These are phyloP conservation scores for Sphaerobolus stellatus DNA, from an alignment of 1,284 basidiomycete species.

Conservation along the genomic window DNA sequence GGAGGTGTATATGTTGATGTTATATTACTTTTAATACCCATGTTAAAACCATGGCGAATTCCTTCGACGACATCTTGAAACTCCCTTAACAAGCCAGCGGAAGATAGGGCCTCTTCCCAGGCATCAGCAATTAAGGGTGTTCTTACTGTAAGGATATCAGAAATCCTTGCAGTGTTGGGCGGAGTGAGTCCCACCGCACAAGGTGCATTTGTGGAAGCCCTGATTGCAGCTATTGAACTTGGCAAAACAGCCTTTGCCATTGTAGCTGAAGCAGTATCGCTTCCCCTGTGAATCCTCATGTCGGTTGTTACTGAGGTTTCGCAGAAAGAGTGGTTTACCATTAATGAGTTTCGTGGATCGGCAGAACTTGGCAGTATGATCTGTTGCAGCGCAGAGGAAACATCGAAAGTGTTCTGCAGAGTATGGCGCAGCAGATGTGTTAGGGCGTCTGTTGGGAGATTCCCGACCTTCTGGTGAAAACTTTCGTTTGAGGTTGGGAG, in stretches of 20 bases:
- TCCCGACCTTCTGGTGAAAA: no score
- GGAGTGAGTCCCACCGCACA: conserved; percentile 28
- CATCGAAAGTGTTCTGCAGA: no score
- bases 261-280: conserved; percentile 23
- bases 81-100: conserved; percentile 15
- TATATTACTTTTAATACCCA: conserved; percentile 23
- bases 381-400: no score
- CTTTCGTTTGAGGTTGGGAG: no score
- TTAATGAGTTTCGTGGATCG: no score
- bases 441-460: no score
- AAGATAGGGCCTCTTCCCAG: conserved; percentile 17
- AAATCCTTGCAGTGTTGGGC: conserved; percentile 20
- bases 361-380: no score
- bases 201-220: conserved; percentile 26
- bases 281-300: no score
- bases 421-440: no score
- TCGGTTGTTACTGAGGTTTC: no score
- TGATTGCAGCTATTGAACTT: conserved; percentile 15
- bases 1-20: conserved; percentile 19
- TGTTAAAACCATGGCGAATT: conserved; percentile 30
- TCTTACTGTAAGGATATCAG: conserved; percentile 19
- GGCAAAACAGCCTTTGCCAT: conserved; percentile 16
- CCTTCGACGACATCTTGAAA: conserved; percentile 27
- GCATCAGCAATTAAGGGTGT: conserved; percentile 23
- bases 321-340: no score